A percentile compares a stretch with the other conserved stretches of the same genome.
Conservation (phyloP, 176 grass and related monocot species). For the Panicum miliaceum region DNA sequence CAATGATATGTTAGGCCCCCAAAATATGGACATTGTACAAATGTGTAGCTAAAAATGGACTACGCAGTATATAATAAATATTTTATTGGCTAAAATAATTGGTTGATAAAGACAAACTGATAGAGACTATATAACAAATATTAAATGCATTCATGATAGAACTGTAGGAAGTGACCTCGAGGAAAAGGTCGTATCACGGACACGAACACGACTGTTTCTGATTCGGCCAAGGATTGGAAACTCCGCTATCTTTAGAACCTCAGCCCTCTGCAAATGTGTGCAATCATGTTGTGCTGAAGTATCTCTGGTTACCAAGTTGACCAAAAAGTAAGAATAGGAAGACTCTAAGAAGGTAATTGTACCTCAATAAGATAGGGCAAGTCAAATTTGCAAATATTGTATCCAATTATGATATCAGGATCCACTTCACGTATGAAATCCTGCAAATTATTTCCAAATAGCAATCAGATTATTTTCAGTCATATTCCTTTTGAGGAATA, state of each 20-base stretch:
- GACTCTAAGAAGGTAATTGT: conserved; percentile 15
- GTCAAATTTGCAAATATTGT: conserved; percentile 99
- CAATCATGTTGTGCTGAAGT: conserved; percentile 26
- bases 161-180: conserved; percentile 66
- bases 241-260: conserved; percentile 90
- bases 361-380: conserved; percentile 98
- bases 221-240: conserved; percentile 95
- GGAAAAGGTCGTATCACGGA: conserved; percentile 89
- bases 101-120: neutral
- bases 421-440: conserved; percentile 91
- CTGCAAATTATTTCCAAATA: conserved; percentile 54
- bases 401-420: conserved; percentile 98
- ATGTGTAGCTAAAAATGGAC: too few relatives aligned
- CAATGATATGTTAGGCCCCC: neutral
- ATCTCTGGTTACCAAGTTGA: neutral
- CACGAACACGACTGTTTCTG: conserved; percentile 86
- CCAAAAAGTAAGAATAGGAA: conserved; percentile 3
- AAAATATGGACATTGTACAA: too few relatives aligned
- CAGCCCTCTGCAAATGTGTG: conserved; percentile 79
- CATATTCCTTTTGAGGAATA: neutral
- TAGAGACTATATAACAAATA: conserved; percentile 27
- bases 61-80: neutral
- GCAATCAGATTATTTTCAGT: conserved; percentile 28
- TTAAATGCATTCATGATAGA: conserved; percentile 25
- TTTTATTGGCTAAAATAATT: neutral